Evolutionary conservation across 495 filamentous ascomycete genomes (phyloP).

Genomic region (Viridothelium virens): DNA sequence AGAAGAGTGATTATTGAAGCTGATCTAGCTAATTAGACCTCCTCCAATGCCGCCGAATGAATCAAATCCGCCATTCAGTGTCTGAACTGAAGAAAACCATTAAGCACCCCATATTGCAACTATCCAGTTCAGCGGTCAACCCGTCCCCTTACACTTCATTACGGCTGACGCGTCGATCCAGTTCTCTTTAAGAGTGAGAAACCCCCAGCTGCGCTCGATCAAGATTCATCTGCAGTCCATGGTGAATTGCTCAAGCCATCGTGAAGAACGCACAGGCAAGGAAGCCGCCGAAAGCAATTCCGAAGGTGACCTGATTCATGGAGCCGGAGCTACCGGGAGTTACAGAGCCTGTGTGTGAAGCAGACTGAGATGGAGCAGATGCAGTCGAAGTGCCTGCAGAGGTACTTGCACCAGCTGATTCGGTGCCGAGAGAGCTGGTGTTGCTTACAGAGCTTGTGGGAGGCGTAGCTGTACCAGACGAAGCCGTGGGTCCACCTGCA

Average conservation of each 20-base stretch:
- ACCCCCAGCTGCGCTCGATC: neutral
- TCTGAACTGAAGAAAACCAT: neutral
- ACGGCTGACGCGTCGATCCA: neutral
- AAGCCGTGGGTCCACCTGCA: neutral
- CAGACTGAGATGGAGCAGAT: neutral
- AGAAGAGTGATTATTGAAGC: neutral
- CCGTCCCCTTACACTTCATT: slow-evolving; percentile 7
- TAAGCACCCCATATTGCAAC: neutral
- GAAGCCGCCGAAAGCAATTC: neutral
- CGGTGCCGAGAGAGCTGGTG: neutral
- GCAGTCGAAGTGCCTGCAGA: slow-evolving; percentile 1
- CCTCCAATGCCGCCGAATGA: neutral
- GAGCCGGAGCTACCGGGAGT: neutral
- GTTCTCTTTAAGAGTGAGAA: neutral
- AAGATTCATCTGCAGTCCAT: neutral
- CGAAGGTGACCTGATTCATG: neutral
- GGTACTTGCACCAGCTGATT: neutral
- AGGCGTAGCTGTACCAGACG: neutral
- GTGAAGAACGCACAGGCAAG: neutral
- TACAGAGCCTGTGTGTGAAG: neutral
- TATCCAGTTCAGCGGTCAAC: neutral
- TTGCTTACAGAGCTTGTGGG: neutral
- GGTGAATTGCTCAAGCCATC: neutral
- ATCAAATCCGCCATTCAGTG: neutral
- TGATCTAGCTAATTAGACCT: slow-evolving; percentile 1